Base-by-base conservation (phyloP, 768 basidiomycete species). In the Suillus occidentalis region DNA sequence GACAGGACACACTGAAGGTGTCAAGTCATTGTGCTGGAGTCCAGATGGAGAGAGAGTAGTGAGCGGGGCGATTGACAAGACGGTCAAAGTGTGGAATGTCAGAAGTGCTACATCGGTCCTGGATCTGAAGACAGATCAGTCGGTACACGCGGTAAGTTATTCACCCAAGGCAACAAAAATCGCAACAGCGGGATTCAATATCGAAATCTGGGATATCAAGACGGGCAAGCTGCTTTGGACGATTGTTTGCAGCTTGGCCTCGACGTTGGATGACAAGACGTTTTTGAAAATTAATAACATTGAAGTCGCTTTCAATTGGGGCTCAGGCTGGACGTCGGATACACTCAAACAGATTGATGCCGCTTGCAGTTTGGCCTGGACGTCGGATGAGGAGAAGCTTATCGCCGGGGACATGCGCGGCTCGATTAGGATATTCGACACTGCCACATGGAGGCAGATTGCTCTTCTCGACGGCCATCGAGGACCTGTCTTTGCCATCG, bases 121-220 rank as follows among this genome's bases (percentile, higher is more conserved):
- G 31, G 64, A 61, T 49, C 67, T 34, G 1, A 69, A 75, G 37
- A 2, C 40, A 22, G 68, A 72, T 43, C 60, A 66, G 2, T 8
- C 67, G 2, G 69, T 78, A 6, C 70, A 67, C 22, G 63, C 69
- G 6, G 76, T 77, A 18, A 66, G 47, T 9, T 76, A 28, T 28
- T 28, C 28, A 75, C 52, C 76, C 71, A 10, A 77, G 39, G 75
- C 75, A 14, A 57, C 25, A 50, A 70, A 34, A 47, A 61, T 76
- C 20, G 73, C 70, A n/a, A 73, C 75, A 0, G 72, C 71, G 37
- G 70, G 76, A 40, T 68, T 67, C 45, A 66, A 65, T 2, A 71
- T 77, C 9, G 71, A 70, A 8, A 43, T 78, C 61, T 76, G 75
- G 75, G 67, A 76, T n/a, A 74, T 70, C 7, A 65, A 69, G 16